Conservation (phyloP, 2,329 filamentous ascomycete species). For the Aspergillus fructus region DNA sequence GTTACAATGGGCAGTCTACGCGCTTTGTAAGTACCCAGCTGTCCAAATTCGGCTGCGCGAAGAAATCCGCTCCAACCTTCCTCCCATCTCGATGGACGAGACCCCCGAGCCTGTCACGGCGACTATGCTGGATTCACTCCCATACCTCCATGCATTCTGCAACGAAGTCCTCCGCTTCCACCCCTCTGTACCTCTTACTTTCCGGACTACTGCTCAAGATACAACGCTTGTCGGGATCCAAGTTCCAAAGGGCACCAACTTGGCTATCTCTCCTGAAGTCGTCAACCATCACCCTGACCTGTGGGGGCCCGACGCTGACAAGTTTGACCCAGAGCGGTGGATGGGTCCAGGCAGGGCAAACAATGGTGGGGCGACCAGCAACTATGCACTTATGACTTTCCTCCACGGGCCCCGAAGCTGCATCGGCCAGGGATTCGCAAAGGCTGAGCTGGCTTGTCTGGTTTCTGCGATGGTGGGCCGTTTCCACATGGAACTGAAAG, state of each 20-base stretch:
- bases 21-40: constrained; percentile 64
- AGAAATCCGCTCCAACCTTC: constrained; percentile 65
- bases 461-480: constrained; percentile 73
- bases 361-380: constrained; percentile 70
- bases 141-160: constrained; percentile 77
- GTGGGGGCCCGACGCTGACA: constrained; percentile 73
- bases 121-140: constrained; percentile 63
- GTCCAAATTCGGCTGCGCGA: constrained; percentile 66
- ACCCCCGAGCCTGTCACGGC: constrained; percentile 63
- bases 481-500: constrained; percentile 67
- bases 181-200: constrained; percentile 68
- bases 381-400: constrained; percentile 79
- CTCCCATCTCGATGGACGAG: constrained; percentile 53
- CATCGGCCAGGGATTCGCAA: constrained; percentile 79
- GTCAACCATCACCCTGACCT: constrained; percentile 67
- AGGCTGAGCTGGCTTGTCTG: constrained; percentile 80
- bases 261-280: constrained; percentile 65
- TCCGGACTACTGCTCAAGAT: constrained; percentile 65
- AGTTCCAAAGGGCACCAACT: constrained; percentile 68
- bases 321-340: constrained; percentile 81
- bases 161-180: constrained; percentile 74
- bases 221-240: constrained; percentile 64
- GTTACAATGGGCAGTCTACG: constrained; percentile 72
- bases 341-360: constrained; percentile 53
- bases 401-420: constrained; percentile 82